phyloP scores from a whole-genome alignment of 2,329 filamentous ascomycete genomes.

The Sporothrix luriei region DNA sequence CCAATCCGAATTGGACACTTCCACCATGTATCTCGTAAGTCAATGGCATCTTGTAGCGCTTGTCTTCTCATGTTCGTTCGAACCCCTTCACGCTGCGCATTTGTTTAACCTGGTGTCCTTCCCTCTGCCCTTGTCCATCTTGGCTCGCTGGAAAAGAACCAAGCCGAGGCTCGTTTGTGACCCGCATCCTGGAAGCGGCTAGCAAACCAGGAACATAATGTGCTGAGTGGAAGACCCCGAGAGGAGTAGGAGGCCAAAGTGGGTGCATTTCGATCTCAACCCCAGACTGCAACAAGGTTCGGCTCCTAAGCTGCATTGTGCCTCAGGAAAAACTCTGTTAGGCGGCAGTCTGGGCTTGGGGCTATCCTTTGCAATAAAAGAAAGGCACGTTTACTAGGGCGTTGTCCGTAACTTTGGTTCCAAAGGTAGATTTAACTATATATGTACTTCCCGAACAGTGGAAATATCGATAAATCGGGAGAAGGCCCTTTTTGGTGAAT shows the following conservation, averaged over 20 bases:
- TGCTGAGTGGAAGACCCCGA: not conserved
- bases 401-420: too few relatives aligned
- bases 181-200: conserved; percentile 3
- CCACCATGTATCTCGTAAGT: not conserved
- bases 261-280: not conserved
- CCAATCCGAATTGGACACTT: not conserved
- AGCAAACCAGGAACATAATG: not conserved
- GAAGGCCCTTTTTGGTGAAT: not conserved
- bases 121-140: not conserved
- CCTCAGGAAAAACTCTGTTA: too few relatives aligned
- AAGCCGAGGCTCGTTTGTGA: conserved; percentile 6
- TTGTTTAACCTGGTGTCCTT: not conserved
- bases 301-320: too few relatives aligned
- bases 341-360: too few relatives aligned
- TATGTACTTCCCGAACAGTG: too few relatives aligned
- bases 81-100: not conserved
- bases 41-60: not conserved
- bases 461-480: not conserved
- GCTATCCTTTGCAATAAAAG: too few relatives aligned
- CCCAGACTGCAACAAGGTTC: not conserved
- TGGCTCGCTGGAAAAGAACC: conserved; percentile 3
- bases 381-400: too few relatives aligned
- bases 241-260: too few relatives aligned
- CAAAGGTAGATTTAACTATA: too few relatives aligned
- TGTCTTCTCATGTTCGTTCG: not conserved